Conservation (phyloP, 2,329 filamentous ascomycete species). For the Thelonectria blattea region DNA sequence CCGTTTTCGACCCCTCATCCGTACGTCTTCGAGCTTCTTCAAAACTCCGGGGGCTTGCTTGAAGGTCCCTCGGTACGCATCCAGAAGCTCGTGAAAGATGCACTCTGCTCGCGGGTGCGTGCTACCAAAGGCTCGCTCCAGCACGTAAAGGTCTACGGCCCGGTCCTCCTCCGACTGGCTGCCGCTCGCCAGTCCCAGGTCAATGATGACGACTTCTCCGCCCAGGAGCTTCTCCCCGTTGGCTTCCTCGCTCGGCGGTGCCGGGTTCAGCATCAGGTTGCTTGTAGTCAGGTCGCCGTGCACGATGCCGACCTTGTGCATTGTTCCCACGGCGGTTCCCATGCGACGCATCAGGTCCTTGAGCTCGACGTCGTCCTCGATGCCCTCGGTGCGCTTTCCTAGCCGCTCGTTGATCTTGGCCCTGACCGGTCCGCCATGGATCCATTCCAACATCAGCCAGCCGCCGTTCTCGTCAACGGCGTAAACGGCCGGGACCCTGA, state of each 20-base stretch:
- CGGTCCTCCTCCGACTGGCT: slow-evolving; percentile 87
- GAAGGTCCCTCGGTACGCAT: slow-evolving; percentile 75
- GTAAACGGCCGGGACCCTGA: slow-evolving; percentile 82
- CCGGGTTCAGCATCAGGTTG: slow-evolving; percentile 81
- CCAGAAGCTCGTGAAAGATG: slow-evolving; percentile 75
- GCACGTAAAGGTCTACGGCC: slow-evolving; percentile 93
- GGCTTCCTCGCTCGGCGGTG: slow-evolving; percentile 26
- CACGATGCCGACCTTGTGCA: slow-evolving; percentile 86
- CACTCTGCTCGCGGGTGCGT: slow-evolving; percentile 87
- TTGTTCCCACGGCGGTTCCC: slow-evolving; percentile 71
- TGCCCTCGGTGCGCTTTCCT: slow-evolving; percentile 49
- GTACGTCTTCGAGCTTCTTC: slow-evolving; percentile 86
- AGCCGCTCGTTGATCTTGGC: slow-evolving; percentile 74
- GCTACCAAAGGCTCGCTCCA: slow-evolving; percentile 92
- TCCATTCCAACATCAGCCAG: slow-evolving; percentile 86
- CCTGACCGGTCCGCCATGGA: slow-evolving; percentile 74
- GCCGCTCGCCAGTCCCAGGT: slow-evolving; percentile 89
- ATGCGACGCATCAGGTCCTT: slow-evolving; percentile 71
- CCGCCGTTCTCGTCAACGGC: slow-evolving; percentile 68
- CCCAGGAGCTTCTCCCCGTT: slow-evolving; percentile 47
- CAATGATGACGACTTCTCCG: slow-evolving; percentile 87
- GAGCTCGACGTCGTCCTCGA: slow-evolving; percentile 57
- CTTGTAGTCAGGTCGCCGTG: slow-evolving; percentile 97
- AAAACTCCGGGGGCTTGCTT: slow-evolving; percentile 78
- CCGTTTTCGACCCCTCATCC: slow-evolving; percentile 92